Base-by-base conservation (phyloP, 73 alveolate genomes). In the Paramecium biaurelia region DNA sequence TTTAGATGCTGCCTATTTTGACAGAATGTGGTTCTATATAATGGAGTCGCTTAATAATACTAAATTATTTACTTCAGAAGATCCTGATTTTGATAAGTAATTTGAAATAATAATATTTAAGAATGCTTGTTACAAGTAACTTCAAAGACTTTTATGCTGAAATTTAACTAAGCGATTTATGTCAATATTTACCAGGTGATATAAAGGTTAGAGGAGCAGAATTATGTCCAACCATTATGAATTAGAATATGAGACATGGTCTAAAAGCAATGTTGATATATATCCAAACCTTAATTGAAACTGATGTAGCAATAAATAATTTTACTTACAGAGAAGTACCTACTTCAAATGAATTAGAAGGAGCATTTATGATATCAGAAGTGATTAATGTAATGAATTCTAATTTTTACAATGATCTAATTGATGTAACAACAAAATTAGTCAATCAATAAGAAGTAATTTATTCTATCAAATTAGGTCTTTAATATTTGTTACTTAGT, bases 311-410 rank as follows among this genome's bases (percentile, higher is more conserved):
- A 7, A 79, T 43, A 9, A 43, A 41, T 79, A 79, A 79, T 21
- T 79, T 79, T 63, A 38, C 45, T 10, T 43, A 38, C 15, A 79
- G 70, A 79, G 90, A 24, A 10, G 28, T 41, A 14, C 90, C 90
- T 1, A 38, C 90, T 24, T 10, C 0, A 10, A 23, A 30, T 41
- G 90, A 79, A 79, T 79, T 79, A 47, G 90, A 79, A 24, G 90
- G 90, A 23, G 90, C 90, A 42, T 43, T 47, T 14, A 23, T 79
- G 56, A 34, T 79, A 45, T 79, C 90, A 1, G 45, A 42, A 43
- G 37, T 79, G 7, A 79, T 79, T 10, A 79, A 79, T 30, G 56
- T 30, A 8, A 42, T 79, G 35, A 79, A 79, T 45, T 20, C 34
- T 23, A 4, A 15, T 21, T 43, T 79, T 41, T 30, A 47, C 12